phyloP scores from a whole-genome alignment of 805 yeast species.

The Saccharomyces kudriavzevii region DNA sequence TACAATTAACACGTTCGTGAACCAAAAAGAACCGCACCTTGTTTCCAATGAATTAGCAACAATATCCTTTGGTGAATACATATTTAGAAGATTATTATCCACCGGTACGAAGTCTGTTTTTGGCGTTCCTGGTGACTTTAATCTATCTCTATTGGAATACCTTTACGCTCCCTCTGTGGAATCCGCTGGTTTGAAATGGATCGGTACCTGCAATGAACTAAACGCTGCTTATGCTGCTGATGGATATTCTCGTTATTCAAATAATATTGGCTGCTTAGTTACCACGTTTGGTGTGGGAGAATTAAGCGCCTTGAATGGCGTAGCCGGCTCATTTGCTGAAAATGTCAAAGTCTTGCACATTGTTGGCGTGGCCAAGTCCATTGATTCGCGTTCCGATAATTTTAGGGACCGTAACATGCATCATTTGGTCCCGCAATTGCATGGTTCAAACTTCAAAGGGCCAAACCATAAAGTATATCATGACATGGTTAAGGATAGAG shows the following conservation, averaged over 20 bases:
- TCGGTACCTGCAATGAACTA: conserved; percentile 82
- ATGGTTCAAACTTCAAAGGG: conserved; percentile 35
- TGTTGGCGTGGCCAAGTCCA: conserved; percentile 45
- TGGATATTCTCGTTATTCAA: conserved; percentile 67
- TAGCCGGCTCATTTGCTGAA: conserved; percentile 79
- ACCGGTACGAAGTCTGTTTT: conserved; percentile 54
- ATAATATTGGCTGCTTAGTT: conserved; percentile 55
- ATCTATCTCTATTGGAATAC: conserved; percentile 59
- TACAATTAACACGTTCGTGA: not conserved
- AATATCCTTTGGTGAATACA: conserved; percentile 55
- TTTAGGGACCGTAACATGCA: conserved; percentile 36
- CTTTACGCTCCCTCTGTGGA: conserved; percentile 35
- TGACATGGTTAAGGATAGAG: conserved; percentile 47
- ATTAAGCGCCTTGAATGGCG: conserved; percentile 72
- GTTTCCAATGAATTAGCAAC: conserved; percentile 1
- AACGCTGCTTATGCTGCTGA: conserved; percentile 88
- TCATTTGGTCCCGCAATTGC: conserved; percentile 49
- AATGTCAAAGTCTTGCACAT: conserved; percentile 72
- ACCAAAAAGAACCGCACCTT: not conserved
- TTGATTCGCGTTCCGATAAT: conserved; percentile 5
- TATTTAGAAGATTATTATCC: conserved; percentile 49
- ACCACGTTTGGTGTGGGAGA: conserved; percentile 87
- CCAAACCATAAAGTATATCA: conserved; percentile 66
- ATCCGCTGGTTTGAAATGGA: conserved; percentile 46
- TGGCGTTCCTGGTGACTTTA: conserved; percentile 79